Conservation (phyloP, 352 stramenopile species). For the Phytophthora pisi region DNA sequence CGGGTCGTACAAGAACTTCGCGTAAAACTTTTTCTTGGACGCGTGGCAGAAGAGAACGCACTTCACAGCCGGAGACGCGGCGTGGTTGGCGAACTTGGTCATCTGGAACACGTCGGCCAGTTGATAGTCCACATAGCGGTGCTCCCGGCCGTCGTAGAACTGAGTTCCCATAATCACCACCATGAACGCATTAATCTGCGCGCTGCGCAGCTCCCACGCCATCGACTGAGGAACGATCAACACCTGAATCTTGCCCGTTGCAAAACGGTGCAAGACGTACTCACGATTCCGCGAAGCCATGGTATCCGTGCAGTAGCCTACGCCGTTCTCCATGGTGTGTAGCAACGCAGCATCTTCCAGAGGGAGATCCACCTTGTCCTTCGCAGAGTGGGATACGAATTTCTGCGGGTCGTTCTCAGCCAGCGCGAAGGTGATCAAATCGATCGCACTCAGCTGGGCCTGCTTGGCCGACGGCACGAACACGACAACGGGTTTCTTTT, state of each 20-base stretch:
- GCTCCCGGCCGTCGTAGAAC: slow-evolving; percentile 96
- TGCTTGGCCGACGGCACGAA: slow-evolving; percentile 99
- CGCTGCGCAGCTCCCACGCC: slow-evolving; percentile 90
- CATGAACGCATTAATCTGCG: slow-evolving; percentile 86
- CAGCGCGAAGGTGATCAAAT: slow-evolving; percentile 97
- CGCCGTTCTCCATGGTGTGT: slow-evolving; percentile 94
- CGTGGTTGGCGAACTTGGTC: slow-evolving; percentile 89
- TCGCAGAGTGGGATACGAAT: slow-evolving; percentile 51
- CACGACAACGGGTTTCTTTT: slow-evolving; percentile 92
- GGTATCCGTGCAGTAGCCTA: slow-evolving; percentile 96
- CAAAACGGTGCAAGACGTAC: slow-evolving; percentile 91
- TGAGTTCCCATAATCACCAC: slow-evolving; percentile 99
- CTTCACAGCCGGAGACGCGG: slow-evolving; percentile 72
- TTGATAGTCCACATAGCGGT: slow-evolving; percentile 97
- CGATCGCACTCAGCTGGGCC: slow-evolving; percentile 98
- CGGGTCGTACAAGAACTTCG: slow-evolving; percentile 99
- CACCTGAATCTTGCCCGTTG: slow-evolving; percentile 88
- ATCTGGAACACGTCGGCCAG: slow-evolving; percentile 98
- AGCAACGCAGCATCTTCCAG: slow-evolving; percentile 91
- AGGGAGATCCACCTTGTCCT: slow-evolving; percentile 49
- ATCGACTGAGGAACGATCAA: slow-evolving; percentile 95
- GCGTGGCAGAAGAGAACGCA: slow-evolving; percentile 97
- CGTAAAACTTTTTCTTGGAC: slow-evolving; percentile 98
- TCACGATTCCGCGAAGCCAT: slow-evolving; percentile 93
- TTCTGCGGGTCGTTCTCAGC: slow-evolving; percentile 82